Percentiles rank a stretch among this genome's conserved stretches.
phyloP scores from a whole-genome alignment of 2,329 filamentous ascomycete genomes.

The Exophiala sp. region DNA sequence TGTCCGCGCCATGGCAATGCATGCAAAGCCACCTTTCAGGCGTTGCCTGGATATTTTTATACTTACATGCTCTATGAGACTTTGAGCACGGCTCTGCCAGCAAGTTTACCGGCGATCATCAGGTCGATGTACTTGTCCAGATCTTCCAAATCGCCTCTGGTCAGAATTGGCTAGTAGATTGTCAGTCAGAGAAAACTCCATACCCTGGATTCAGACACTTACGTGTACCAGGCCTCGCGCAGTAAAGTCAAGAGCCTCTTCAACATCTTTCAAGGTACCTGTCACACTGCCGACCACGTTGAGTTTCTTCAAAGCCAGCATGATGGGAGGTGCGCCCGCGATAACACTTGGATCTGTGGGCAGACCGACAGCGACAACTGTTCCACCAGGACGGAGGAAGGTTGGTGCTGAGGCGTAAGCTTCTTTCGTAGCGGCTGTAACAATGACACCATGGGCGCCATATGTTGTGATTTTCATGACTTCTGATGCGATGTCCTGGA shows the following conservation, averaged over 20 bases:
- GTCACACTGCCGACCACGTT: constrained; percentile 44
- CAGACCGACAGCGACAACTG: constrained; percentile 37
- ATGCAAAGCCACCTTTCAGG: no score
- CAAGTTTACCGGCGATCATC: constrained; percentile 39
- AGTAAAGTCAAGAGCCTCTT: constrained; percentile 46
- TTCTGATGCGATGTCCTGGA: constrained; percentile 35
- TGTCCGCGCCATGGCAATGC: no score
- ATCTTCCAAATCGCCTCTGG: constrained; percentile 26
- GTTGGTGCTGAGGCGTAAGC: constrained; percentile 35
- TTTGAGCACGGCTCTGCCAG: constrained; percentile 42
- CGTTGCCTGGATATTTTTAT: neutral
- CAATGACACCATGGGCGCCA: constrained; percentile 38
- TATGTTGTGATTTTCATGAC: constrained; percentile 36
- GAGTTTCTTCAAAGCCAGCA: constrained; percentile 39
- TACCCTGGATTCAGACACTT: constrained; percentile 6
- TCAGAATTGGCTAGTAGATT: constrained; percentile 23
- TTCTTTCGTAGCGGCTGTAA: constrained; percentile 36
- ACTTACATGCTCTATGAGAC: constrained; percentile 23
- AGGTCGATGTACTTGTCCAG: constrained; percentile 35
- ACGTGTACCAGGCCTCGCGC: constrained; percentile 39
- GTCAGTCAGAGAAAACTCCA: neutral
- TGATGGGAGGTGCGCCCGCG: constrained; percentile 38
- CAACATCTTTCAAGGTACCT: constrained; percentile 45
- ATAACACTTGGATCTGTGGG: constrained; percentile 34
- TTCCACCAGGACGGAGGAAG: constrained; percentile 36